Conservation (phyloP, 768 basidiomycete genomes). For the Boletus patriciae region DNA sequence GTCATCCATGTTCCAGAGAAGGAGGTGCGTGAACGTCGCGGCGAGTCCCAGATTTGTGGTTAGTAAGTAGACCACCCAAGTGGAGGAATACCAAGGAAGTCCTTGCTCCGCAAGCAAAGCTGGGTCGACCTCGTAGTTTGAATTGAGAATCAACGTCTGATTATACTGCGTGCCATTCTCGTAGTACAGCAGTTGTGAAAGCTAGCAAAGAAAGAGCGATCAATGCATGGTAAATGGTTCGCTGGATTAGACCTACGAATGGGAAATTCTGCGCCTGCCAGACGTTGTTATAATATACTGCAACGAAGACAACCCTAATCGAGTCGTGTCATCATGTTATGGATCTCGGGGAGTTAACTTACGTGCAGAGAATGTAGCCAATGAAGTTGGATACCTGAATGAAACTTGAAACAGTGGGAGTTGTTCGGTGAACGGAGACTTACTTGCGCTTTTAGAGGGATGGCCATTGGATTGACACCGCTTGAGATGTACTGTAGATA, state of each 20-base stretch:
- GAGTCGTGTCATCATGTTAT: conserved; percentile 2
- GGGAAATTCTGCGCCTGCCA: conserved; percentile 64
- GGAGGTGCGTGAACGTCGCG: conserved; percentile 52
- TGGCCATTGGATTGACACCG: conserved; percentile 49
- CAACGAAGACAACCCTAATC: conserved; percentile 37
- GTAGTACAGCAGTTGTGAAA: conserved; percentile 52
- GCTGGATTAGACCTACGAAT: conserved; percentile 43
- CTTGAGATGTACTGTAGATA: conserved; percentile 24
- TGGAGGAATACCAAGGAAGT: conserved; percentile 31
- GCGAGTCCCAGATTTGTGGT: conserved; percentile 34
- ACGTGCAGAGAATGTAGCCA: conserved; percentile 59
- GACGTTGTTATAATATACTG: conserved; percentile 47
- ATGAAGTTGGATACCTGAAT: conserved; percentile 44
- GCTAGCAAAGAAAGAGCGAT: conserved; percentile 17
- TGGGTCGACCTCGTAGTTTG: conserved; percentile 50
- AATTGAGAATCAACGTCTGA: conserved; percentile 53
- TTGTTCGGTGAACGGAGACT: background rate
- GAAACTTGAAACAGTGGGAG: background rate
- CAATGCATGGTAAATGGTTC: background rate
- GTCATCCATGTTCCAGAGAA: conserved; percentile 54
- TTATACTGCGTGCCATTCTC: conserved; percentile 54
- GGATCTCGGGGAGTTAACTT: conserved; percentile 6
- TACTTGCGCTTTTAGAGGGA: conserved; percentile 54
- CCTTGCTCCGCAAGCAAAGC: conserved; percentile 46
- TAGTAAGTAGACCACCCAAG: conserved; percentile 24